Conservation (phyloP, 495 filamentous ascomycete species). For the Penicillium turbatum region DNA sequence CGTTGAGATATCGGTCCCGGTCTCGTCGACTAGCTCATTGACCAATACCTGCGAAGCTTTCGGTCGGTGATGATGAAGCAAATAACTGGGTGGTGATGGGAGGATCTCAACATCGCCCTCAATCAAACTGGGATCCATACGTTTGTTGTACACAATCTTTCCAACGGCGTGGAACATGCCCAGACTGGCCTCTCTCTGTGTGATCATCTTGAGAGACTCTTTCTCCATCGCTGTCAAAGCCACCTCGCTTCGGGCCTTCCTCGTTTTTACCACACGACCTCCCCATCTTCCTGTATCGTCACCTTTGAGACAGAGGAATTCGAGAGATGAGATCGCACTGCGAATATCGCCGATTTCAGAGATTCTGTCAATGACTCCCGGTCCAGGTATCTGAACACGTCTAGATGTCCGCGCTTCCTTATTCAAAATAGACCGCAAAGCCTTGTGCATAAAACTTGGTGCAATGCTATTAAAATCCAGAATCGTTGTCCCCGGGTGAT, state of each 20-base stretch:
- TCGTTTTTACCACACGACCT: constrained; percentile 58
- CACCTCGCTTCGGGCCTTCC: constrained; percentile 49
- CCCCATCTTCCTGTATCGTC: constrained; percentile 63
- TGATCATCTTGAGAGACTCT: constrained; percentile 67
- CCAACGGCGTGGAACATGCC: constrained; percentile 96
- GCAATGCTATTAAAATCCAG: constrained; percentile 94
- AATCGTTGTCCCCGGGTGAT: constrained; percentile 66
- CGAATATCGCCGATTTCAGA: constrained; percentile 86
- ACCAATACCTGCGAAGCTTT: constrained; percentile 66
- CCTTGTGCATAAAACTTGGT: constrained; percentile 78
- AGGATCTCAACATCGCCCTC: constrained; percentile 21
- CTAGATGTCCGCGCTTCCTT: constrained; percentile 75
- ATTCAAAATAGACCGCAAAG: constrained; percentile 69
- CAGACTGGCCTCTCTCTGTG: constrained; percentile 77
- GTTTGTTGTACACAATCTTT: constrained; percentile 92
- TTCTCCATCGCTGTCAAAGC: constrained; percentile 65
- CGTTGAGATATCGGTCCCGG: constrained; percentile 81
- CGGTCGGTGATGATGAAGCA: constrained; percentile 56
- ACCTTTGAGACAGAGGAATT: constrained; percentile 81
- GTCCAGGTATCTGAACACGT: constrained; percentile 61
- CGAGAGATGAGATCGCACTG: constrained; percentile 81
- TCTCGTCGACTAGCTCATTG: constrained; percentile 77
- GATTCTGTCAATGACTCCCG: constrained; percentile 65
- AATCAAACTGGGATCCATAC: constrained; percentile 41
- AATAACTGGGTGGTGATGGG: constrained; percentile 56